Conservation (phyloP, 176 grass and related monocot species). For the Chloris gayana region DNA sequence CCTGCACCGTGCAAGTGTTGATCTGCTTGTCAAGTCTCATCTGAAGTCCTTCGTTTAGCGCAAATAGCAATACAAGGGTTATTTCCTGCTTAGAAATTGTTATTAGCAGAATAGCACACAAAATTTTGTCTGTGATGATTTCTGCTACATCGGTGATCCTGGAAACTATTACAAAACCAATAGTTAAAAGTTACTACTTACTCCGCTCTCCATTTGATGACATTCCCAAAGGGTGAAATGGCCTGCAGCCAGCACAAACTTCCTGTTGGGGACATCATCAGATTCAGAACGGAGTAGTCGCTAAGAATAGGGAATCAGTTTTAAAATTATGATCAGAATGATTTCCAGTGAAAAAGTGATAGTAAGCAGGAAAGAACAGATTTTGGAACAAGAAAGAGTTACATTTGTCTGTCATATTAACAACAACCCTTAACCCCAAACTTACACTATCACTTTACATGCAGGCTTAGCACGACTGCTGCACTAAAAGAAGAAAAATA, state of each 20-base stretch:
- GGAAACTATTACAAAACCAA: background rate
- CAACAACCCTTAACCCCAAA: background rate
- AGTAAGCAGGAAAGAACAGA: background rate
- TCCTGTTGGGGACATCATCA: too few species aligned
- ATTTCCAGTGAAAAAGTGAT: background rate
- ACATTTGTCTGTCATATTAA: conserved; percentile 13
- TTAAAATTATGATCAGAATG: background rate
- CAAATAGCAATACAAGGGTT: background rate
- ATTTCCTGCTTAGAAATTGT: conserved; percentile 5
- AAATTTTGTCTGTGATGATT: background rate
- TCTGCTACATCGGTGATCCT: background rate
- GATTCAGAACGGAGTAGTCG: too few species aligned
- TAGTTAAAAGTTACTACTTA: too few species aligned
- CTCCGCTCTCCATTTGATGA: too few species aligned
- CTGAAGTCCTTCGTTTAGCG: conserved; percentile 4
- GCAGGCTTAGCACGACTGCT: conserved; percentile 24
- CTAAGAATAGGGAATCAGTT: background rate
- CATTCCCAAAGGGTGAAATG: too few species aligned
- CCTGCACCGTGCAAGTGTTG: conserved; percentile 1
- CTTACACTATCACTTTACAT: conserved; percentile 7
- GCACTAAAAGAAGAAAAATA: background rate
- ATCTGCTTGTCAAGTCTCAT: conserved; percentile 7
- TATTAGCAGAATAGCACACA: background rate
- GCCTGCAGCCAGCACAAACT: too few species aligned
- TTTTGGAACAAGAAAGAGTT: background rate